Evolutionary conservation across 2,329 filamentous ascomycete species (phyloP).

Genomic region (Phoma herbarum): DNA sequence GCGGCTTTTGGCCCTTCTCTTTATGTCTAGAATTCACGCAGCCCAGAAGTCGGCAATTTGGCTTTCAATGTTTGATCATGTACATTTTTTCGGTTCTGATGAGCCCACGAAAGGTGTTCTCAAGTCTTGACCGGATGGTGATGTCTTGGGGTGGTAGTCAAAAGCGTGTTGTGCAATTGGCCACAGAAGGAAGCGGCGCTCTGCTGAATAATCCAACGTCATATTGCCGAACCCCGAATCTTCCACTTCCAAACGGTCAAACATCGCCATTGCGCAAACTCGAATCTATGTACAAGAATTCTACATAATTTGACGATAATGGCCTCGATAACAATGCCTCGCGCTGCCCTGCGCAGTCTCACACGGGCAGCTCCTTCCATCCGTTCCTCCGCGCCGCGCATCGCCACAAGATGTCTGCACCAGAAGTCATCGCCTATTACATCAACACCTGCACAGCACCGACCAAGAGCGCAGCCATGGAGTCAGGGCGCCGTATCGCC

Average conservation of each 20-base stretch:
- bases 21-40: background rate
- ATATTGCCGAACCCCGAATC: slow-evolving; percentile 28
- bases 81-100: no score
- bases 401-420: slow-evolving; percentile 48
- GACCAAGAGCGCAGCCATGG: slow-evolving; percentile 43
- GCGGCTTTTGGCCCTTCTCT: background rate
- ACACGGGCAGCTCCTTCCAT: slow-evolving; percentile 35
- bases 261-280: slow-evolving; percentile 27
- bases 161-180: slow-evolving; percentile 4
- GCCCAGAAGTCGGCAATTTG: background rate
- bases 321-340: slow-evolving; percentile 40
- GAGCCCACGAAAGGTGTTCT: no score
- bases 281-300: background rate
- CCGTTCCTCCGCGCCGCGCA: slow-evolving; percentile 33
- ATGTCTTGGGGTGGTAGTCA: background rate
- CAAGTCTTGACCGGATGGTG: no score
- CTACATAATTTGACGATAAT: slow-evolving; percentile 25
- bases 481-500: slow-evolving; percentile 24
- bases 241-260: slow-evolving; percentile 12
- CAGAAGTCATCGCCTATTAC: slow-evolving; percentile 46
- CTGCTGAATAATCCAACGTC: slow-evolving; percentile 40
- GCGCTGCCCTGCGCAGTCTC: slow-evolving; percentile 42
- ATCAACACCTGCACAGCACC: slow-evolving; percentile 42
- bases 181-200: background rate
- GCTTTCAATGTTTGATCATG: background rate